Base-by-base conservation (phyloP, 140 eudicot species). In the Stevia rebaudiana region DNA sequence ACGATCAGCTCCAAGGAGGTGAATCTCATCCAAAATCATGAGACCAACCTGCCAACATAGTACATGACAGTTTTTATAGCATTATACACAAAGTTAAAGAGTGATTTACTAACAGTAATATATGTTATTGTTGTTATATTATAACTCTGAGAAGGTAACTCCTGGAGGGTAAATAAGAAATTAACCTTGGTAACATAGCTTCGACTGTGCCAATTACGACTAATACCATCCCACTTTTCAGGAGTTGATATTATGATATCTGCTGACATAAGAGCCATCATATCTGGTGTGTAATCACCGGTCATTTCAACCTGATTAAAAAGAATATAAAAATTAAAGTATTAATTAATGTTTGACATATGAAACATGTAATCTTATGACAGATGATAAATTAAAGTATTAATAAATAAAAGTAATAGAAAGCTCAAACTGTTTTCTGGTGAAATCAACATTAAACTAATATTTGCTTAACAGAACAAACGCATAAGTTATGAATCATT, bases 181-280 rank as follows among this genome's bases (percentile, higher is more conserved):
- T 35, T 36, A 69, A 92, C 98, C 96, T 92, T 92, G 21, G 87
- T 92, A 54, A 92, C 96, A 62, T 92, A 92, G 81, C 94, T 82
- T 75, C 98, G 83, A 72, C 77, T 80, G 68, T 92, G 95, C 98
- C 98, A 92, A 73, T 92, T 87, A 71, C 98, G 98, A 75, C 96
- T 92, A 73, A 92, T 92, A 58, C 98, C 98, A 78, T 91, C 98
- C 98, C 98, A 91, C 80, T 91, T 91, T 75, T 91, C 96, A 74
- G 98, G 98, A 72, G 98, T 91, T 6, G 98, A 91, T 49, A 91
- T 91, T 65, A 91, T 91, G 74, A 91, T 91, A 79, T 91, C 98
- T 19, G 96, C 96, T 61, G 96, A 86, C 76, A 83, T 79, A 42
- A 91, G 89, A 24, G 96, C 98, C 81, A 69, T 70, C 81, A 91